Evolutionary conservation across 2,329 filamentous ascomycete genomes (phyloP), one percentile per base, ranked within the genome.

Genomic region (Fragosphaeria purpurea): DNA sequence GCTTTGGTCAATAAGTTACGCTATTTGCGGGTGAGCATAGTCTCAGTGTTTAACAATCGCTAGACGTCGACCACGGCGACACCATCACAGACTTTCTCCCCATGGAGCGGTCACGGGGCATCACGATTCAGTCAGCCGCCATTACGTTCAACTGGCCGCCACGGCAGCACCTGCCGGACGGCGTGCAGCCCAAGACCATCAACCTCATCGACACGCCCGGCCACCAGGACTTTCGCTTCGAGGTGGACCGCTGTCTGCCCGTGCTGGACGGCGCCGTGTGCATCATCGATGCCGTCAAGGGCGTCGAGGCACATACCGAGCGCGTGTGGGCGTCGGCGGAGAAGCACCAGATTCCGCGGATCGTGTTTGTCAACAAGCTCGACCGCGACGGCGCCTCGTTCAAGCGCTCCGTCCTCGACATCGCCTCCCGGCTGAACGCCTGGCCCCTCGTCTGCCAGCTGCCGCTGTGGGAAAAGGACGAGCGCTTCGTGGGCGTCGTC

Each of bases 71-170:
- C 61, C 86, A 95, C 67, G 93, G 93, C 39, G 95, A 94, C 56
- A 97, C 93, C 4, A 89, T 96, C 7, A 98, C 93, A 3, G 93
- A 98, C 68, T 98, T 97, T 59, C 77, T 98, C 6, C 91, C 93
- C 6, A 83, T 95, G 56, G 93, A 98, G 66, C 79, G 91, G 61
- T 84, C 89, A 58, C 78, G 93, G 57, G 93, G 93, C 34, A 97
- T 98, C 63, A 98, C 93, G 4, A 97, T 98, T 54, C 93, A 97
- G 64, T 97, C 91, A 3, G 93, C 93, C 9, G 91, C 93, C 44
- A 94, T 97, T 57, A 95, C 89, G 2, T 95, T 97, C 65, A 77
- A 85, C 56, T 98, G 93, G 93, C 93, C 93, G 6, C 63, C 70
- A 10, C 59, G 59, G 40, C 63, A 70, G 37, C 61, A 70, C 50